Base-by-base conservation (phyloP, 805 yeast genomes). In the Brettanomyces bruxellensis region DNA sequence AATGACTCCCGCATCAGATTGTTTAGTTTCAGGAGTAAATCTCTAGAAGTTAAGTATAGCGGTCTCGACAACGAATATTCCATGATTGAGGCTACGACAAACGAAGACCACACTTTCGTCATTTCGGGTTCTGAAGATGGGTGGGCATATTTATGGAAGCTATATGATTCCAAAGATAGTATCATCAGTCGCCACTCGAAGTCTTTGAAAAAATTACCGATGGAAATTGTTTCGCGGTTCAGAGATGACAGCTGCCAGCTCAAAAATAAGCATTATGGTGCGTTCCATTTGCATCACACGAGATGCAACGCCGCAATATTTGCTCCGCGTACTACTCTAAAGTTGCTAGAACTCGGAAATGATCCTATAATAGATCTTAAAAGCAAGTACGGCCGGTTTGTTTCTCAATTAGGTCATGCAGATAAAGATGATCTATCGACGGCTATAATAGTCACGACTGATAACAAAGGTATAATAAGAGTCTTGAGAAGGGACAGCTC, bases 41-140 rank as follows among this genome's bases (percentile, higher is more conserved):
- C 72, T 35, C 59, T 89, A 49, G 79, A 83, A 38, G 78, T 81
- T 40, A 75, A 83, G 43, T 80, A 83, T 61, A 83, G 79, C 53
- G 98, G 97, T 0, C 72, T 77, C 46, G 73, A 77, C 34, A 88
- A 87, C 61, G 75, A 73, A 45, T 76, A 81, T 41, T 78, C 91
- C 4, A 88, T 86, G 38, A 83, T 86, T 44, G 70, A 71, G 11
- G 96, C 96, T 0, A 64, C 76, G 0, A 57, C 76, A 2, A 76
- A 81, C 24, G 86, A 78, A 44, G 80, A 80, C 54, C 65, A 70
- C 45, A 57, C 65, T 11, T 77, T 76, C 56, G 73, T 89, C 5
- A 72, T 89, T 7, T 72, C 85, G 6, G 95, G 95, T 0, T 84
- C 95, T 11, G 96, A 90, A 59, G 93, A 90, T 64, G 87, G 86